Evolutionary conservation across 1,284 basidiomycete genomes (phyloP).

Genomic region (Schizophyllum commune): DNA sequence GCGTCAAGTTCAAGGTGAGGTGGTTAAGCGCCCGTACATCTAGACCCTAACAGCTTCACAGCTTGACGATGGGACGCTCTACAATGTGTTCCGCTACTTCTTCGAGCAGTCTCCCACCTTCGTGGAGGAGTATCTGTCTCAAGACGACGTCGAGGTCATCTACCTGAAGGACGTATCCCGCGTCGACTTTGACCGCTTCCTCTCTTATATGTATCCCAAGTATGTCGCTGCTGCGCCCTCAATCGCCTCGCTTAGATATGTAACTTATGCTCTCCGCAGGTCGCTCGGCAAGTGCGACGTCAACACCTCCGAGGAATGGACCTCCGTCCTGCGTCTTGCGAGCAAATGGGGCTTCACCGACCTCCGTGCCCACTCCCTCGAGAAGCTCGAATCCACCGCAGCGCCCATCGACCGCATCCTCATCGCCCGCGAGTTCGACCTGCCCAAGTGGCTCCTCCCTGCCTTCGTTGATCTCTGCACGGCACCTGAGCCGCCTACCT

Average conservation of each 20-base stretch:
- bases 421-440: conserved; percentile 16
- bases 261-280: not conserved
- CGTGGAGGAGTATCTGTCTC: not conserved
- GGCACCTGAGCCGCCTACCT: conserved; percentile 14
- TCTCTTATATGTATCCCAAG: conserved; percentile 28
- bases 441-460: conserved; percentile 19
- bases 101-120: conserved; percentile 23
- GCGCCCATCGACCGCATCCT: conserved; percentile 18
- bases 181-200: conserved; percentile 22
- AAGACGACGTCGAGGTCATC: not conserved
- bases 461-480: conserved; percentile 18
- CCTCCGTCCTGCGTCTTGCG: conserved; percentile 25
- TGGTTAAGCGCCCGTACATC: not conserved
- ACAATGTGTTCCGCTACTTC: conserved; percentile 20
- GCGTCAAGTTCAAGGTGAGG: conserved; percentile 14
- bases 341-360: conserved; percentile 20
- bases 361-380: conserved; percentile 18
- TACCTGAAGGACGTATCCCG: conserved; percentile 4
- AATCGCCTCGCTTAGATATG: not conserved
- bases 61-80: conserved; percentile 18
- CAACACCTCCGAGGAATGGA: conserved; percentile 25
- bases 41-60: not conserved
- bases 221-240: conserved; percentile 3
- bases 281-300: conserved; percentile 5
- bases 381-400: conserved; percentile 11